Conservation (phyloP, 139 green algal species). For the Closterium sp. region DNA sequence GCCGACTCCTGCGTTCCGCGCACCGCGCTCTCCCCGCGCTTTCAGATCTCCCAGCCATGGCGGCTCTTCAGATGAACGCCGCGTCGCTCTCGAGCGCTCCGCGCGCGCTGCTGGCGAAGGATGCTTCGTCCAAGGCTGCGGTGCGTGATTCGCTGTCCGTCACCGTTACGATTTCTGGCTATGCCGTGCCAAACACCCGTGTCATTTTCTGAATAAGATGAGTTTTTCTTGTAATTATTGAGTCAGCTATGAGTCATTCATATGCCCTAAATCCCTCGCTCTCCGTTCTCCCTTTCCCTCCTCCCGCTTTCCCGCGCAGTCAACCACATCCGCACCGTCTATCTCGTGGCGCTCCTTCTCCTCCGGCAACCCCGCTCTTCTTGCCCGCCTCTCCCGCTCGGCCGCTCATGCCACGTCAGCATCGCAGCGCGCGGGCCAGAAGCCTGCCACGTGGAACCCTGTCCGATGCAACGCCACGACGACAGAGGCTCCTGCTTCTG, state of each 20-base stretch:
- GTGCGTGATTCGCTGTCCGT: neutral
- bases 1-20: neutral
- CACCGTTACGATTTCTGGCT: no score
- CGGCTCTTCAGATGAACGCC: neutral
- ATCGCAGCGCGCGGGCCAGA: neutral
- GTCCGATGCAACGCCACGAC: neutral
- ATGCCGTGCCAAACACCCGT: no score
- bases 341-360: neutral
- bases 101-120: neutral
- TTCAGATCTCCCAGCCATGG: neutral
- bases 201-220: no score
- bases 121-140: neutral
- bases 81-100: neutral
- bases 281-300: no score
- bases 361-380: neutral
- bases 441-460: neutral
- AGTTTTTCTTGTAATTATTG: neutral
- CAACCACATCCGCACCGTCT: neutral
- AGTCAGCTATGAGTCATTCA: neutral
- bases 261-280: neutral
- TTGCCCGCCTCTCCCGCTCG: neutral
- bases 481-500: slow-evolving; percentile 6
- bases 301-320: neutral
- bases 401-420: neutral
- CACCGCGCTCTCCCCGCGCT: no score